phyloP scores from a whole-genome alignment of 352 stramenopile species.

The Globisporangium viniferum region DNA sequence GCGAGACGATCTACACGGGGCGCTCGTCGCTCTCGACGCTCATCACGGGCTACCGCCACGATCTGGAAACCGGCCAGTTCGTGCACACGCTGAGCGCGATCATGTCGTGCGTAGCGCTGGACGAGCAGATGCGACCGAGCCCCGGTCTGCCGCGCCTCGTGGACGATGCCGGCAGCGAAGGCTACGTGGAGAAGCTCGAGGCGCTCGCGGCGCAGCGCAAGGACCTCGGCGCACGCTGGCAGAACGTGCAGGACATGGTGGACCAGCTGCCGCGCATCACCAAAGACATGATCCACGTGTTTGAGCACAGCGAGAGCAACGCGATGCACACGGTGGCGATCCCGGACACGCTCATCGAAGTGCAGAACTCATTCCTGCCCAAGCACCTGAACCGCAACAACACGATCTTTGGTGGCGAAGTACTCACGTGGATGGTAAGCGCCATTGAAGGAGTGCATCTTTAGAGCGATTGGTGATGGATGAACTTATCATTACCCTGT shows the following conservation, averaged over 20 bases:
- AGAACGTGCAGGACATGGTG: conserved; percentile 60
- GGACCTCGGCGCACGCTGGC: conserved; percentile 56
- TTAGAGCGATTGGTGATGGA: neutral
- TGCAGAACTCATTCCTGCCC: conserved; percentile 70
- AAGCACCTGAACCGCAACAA: conserved; percentile 79
- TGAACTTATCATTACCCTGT: neutral
- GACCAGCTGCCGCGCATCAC: conserved; percentile 58
- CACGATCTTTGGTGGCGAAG: conserved; percentile 70
- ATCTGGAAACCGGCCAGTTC: conserved; percentile 63
- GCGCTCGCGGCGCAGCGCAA: conserved; percentile 61
- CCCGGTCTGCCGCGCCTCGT: conserved; percentile 46
- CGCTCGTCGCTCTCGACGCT: conserved; percentile 55
- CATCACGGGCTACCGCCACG: conserved; percentile 64
- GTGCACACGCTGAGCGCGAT: conserved; percentile 66
- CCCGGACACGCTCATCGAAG: conserved; percentile 62
- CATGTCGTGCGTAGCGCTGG: conserved; percentile 69
- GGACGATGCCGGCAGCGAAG: conserved; percentile 31
- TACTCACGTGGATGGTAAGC: conserved; percentile 22
- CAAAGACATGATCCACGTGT: conserved; percentile 53
- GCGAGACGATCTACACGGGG: conserved; percentile 60
- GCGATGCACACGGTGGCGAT: conserved; percentile 47
- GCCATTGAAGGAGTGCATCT: neutral
- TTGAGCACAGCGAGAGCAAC: conserved; percentile 34
- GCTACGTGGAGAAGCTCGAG: conserved; percentile 48
- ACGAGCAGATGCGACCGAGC: conserved; percentile 57